Percentiles rank a stretch among this genome's conserved stretches.
Conservation (phyloP, 129 eudicot genomes). For the Arctium minus region DNA sequence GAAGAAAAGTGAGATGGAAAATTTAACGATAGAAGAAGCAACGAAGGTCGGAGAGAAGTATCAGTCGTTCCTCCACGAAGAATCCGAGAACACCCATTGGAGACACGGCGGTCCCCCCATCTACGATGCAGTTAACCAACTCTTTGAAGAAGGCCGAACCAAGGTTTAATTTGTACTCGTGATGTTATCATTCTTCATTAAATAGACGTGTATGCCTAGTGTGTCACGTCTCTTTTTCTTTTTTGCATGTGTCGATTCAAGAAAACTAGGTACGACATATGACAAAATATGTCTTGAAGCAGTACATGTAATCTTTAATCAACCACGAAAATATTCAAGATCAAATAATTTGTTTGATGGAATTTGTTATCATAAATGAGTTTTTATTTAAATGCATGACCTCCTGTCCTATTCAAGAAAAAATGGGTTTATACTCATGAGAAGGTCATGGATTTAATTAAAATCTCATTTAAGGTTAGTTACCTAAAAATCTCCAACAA, state of each 20-base stretch:
- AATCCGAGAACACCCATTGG: slow-evolving; percentile 51
- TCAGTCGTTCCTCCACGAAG: slow-evolving; percentile 67
- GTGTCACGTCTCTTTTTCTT: not conserved
- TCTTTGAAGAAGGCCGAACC: slow-evolving; percentile 78
- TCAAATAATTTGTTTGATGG: not conserved
- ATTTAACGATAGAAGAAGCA: slow-evolving; percentile 5
- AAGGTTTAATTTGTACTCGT: slow-evolving; percentile 30
- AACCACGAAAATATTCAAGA: not conserved
- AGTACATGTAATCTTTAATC: not conserved
- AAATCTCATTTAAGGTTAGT: no score
- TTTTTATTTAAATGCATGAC: no score
- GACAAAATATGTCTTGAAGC: not conserved
- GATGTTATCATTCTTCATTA: not conserved
- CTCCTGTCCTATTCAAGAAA: no score
- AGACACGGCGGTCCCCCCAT: slow-evolving; percentile 80
- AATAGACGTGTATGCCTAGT: not conserved
- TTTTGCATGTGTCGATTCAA: not conserved
- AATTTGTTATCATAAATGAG: not conserved
- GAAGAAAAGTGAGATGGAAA: slow-evolving; percentile 16
- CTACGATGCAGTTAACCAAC: slow-evolving; percentile 58
- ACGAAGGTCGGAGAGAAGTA: slow-evolving; percentile 48
- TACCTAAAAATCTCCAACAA: not conserved
- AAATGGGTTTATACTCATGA: no score
- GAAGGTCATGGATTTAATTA: no score
- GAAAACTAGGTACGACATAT: not conserved